Percentiles rank a stretch among this genome's conserved stretches.
Conservation (phyloP, 2,329 filamentous ascomycete species). For the Drechslerella coelobrocha region DNA sequence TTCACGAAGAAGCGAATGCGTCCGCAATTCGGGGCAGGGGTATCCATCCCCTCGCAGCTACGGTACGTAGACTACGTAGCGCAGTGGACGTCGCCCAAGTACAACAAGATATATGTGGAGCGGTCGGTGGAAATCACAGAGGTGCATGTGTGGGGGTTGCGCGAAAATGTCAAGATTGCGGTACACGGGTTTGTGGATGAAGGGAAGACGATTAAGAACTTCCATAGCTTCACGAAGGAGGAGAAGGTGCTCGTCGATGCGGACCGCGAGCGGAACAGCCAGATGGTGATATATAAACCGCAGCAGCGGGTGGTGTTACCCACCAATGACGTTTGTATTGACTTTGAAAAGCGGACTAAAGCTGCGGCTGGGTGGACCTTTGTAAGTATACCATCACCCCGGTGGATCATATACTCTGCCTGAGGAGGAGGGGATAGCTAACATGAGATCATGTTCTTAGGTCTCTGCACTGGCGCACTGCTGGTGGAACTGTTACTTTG, state of each 20-base stretch:
- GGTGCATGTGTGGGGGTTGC: slow-evolving; percentile 85
- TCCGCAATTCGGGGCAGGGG: slow-evolving; percentile 82
- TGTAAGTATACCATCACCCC: slow-evolving; percentile 62
- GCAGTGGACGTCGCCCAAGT: slow-evolving; percentile 57
- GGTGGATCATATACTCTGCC: no score
- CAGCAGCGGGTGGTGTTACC: slow-evolving; percentile 71
- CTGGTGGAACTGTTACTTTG: slow-evolving; percentile 96
- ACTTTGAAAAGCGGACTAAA: slow-evolving; percentile 84
- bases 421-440: no score
- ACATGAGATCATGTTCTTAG: not conserved
- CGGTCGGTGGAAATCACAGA: slow-evolving; percentile 83
- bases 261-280: slow-evolving; percentile 55
- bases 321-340: slow-evolving; percentile 86
- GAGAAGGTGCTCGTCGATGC: slow-evolving; percentile 75
- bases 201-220: slow-evolving; percentile 78
- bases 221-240: slow-evolving; percentile 77
- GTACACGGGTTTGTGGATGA: slow-evolving; percentile 88
- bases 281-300: slow-evolving; percentile 80
- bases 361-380: slow-evolving; percentile 80
- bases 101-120: slow-evolving; percentile 81
- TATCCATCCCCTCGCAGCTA: slow-evolving; percentile 91
- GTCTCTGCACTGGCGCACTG: slow-evolving; percentile 85
- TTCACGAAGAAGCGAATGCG: slow-evolving; percentile 89
- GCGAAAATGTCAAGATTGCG: slow-evolving; percentile 84
- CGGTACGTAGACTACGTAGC: slow-evolving; percentile 89